Conservation (phyloP, 192 early-diverging fungal genomes). For the Umbelopsis isabellina region DNA sequence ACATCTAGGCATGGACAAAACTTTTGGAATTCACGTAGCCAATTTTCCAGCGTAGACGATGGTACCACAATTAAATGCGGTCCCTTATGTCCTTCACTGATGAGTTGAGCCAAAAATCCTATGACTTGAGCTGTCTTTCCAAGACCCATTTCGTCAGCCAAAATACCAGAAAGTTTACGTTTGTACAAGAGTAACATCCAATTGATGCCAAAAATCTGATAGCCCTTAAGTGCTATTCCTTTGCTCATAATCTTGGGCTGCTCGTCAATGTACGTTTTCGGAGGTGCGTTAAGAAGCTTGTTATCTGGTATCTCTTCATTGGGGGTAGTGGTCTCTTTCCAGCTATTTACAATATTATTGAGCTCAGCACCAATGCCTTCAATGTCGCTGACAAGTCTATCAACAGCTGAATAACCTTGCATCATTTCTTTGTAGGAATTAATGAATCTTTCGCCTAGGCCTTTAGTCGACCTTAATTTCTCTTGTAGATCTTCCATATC, state of each 20-base stretch:
- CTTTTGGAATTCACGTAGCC: constrained; percentile 83
- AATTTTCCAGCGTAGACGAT: constrained; percentile 86
- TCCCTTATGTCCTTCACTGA: constrained; percentile 51
- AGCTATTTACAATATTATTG: constrained; percentile 47
- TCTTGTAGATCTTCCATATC: constrained; percentile 54
- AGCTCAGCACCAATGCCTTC: constrained; percentile 61
- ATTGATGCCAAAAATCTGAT: constrained; percentile 87
- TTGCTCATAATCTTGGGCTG: constrained; percentile 67
- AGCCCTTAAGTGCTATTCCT: constrained; percentile 71
- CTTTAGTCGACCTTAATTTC: constrained; percentile 53
- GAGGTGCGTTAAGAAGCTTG: constrained; percentile 7
- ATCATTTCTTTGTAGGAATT: constrained; percentile 56
- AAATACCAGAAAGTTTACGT: constrained; percentile 75
- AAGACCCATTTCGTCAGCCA: constrained; percentile 86
- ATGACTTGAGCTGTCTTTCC: constrained; percentile 95
- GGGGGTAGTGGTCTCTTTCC: constrained; percentile 41
- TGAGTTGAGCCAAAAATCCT: constrained; percentile 68
- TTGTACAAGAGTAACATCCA: constrained; percentile 81
- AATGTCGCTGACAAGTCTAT: constrained; percentile 58
- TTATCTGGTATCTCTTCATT: constrained; percentile 16
- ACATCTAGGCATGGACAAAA: constrained; percentile 66
- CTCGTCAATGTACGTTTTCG: constrained; percentile 50
- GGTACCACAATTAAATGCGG: constrained; percentile 86
- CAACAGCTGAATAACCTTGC: constrained; percentile 67
- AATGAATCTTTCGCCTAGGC: constrained; percentile 55